Base-by-base conservation (phyloP, 2,329 filamentous ascomycete genomes). In the Neocucurbitaria cava region DNA sequence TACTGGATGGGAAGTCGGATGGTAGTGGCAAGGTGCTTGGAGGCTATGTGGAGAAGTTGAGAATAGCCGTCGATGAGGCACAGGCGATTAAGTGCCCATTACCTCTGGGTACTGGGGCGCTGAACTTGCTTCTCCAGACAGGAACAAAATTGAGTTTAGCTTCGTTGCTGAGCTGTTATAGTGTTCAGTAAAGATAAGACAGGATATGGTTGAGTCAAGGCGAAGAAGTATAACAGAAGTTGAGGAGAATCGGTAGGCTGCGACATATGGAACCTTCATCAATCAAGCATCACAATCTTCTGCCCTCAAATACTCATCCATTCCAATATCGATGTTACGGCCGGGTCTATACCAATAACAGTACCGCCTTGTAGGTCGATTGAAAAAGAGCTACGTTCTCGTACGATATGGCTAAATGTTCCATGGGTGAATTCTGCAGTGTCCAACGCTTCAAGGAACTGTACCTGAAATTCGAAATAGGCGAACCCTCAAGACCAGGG, bases 1-100 rank as follows among this genome's bases (percentile, higher is more conserved):
- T 71, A 9, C 40, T 76, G 38, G 70, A 71, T 9, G 73, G 72
- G 0, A 63, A 70, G 40, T 59, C 59, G 13, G 58, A 61, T 26
- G 59, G 55, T 0, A 60, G 51, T 9, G 61, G 52, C 3, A 61
- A 53, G n/a, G 58, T 58, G 3, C 46, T 74, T 5, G 56, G 58
- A 3, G 54, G 49, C 2, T 67, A 66, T 36, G 41, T 63, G 0
- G 65, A 71, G 40, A 57, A 50, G 28, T 41, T 76, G 58, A 71
- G 59, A 46, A 56, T 58, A 47, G 73, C 70, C 1, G 59, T 76
- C 5, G 58, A 69, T 8, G 68, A 69, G 60, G 72, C 71, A 31
- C 72, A 75, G 52, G 62, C 57, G 23, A 66, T 71, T n/a, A 74
- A 70, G 49, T 74, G 71, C 47, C 73, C 74, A 15, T 17, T 69